Evolutionary conservation across 2,329 filamentous ascomycete species (phyloP).

Genomic region (Aspergillus brunneoviolaceus): DNA sequence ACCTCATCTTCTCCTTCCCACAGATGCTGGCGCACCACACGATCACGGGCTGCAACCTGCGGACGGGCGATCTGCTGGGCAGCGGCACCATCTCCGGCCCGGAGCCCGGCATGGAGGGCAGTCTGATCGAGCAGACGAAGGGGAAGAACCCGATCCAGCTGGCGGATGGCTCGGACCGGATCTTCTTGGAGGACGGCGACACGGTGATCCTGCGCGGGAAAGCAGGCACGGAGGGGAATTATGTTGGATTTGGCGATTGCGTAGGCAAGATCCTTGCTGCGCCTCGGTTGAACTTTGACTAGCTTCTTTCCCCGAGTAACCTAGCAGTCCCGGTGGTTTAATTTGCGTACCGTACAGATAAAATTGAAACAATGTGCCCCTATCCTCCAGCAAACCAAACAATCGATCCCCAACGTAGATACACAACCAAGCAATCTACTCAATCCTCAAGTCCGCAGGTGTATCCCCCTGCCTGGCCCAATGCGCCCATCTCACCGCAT

Average conservation of each 20-base stretch:
- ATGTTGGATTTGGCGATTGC: conserved; percentile 77
- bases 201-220: conserved; percentile 65
- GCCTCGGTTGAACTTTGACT: conserved; percentile 25
- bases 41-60: conserved; percentile 72
- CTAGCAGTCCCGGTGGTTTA: no score
- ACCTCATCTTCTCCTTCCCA: conserved; percentile 78
- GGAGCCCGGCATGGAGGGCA: conserved; percentile 60
- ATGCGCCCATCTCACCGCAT: conserved; percentile 54
- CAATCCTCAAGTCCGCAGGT: conserved; percentile 45
- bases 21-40: conserved; percentile 82
- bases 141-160: conserved; percentile 66
- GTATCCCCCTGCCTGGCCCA: conserved; percentile 58
- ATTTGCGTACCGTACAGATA: no score
- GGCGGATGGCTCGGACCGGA: conserved; percentile 64
- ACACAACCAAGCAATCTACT: not conserved
- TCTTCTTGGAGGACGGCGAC: conserved; percentile 74
- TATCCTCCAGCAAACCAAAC: not conserved
- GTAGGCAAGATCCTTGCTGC: conserved; percentile 60
- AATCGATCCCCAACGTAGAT: not conserved
- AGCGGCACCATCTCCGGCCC: conserved; percentile 75
- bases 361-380: not conserved
- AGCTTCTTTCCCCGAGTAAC: no score
- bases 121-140: conserved; percentile 69
- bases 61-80: conserved; percentile 71
- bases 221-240: conserved; percentile 63